These are phyloP conservation scores for Acacia melanoxylon DNA, from an alignment of 306 rosid species.

Conservation along the genomic window DNA sequence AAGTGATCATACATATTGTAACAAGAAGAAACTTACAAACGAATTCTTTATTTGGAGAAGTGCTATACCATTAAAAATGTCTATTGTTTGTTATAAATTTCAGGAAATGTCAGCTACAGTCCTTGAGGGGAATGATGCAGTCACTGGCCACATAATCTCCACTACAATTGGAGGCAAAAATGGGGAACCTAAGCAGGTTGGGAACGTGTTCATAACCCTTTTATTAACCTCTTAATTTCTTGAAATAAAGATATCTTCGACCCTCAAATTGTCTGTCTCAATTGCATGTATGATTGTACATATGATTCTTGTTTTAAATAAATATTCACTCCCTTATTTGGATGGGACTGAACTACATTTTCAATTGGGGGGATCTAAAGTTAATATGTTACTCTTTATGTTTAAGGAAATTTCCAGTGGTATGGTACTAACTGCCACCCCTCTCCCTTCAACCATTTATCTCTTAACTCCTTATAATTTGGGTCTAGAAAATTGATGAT, in stretches of 20 bases:
- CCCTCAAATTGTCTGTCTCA: slow-evolving; percentile 11
- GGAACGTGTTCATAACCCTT: slow-evolving; percentile 25
- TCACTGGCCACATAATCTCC: slow-evolving; percentile 90
- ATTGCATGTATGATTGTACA: background rate
- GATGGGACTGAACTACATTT: slow-evolving; percentile 12
- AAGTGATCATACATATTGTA: slow-evolving; percentile 14
- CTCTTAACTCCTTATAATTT: background rate
- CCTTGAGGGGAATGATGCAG: slow-evolving; percentile 78
- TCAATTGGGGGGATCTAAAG: background rate
- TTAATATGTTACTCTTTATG: background rate
- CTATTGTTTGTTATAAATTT: slow-evolving; percentile 28
- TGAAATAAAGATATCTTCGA: background rate
- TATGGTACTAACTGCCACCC: background rate
- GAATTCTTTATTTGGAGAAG: slow-evolving; percentile 1
- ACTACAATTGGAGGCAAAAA: slow-evolving; percentile 91
- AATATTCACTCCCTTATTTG: background rate
- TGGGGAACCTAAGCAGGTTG: slow-evolving; percentile 85
- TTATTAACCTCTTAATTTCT: background rate
- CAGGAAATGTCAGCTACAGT: slow-evolving; percentile 82
- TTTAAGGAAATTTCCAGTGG: background rate
- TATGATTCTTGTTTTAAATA: background rate
- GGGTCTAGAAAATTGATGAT: slow-evolving; percentile 20
- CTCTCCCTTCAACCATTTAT: background rate
- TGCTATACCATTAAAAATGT: background rate
- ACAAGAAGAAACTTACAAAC: slow-evolving; percentile 15